A percentile compares a stretch with the other conserved stretches of the same genome.
Conservation (phyloP, 306 rosid species). For the Calophaca sinica region DNA sequence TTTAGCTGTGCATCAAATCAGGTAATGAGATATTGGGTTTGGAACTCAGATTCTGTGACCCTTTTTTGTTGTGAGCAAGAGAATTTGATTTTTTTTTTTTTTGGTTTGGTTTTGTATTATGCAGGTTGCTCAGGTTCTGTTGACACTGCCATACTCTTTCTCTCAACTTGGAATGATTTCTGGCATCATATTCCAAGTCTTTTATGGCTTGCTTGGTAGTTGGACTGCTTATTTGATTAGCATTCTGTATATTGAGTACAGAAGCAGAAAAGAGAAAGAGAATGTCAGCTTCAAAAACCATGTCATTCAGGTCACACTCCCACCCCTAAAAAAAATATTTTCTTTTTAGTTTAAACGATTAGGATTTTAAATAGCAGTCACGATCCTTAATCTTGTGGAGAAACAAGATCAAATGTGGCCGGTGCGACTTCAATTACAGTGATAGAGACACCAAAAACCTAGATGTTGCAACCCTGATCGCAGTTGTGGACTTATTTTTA, state of each 20-base stretch:
- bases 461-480: too few species aligned
- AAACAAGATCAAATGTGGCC: too few species aligned
- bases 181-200: constrained; percentile 79
- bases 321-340: too few species aligned
- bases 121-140: constrained; percentile 96
- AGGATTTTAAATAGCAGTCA: too few species aligned
- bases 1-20: constrained; percentile 97
- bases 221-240: constrained; percentile 98
- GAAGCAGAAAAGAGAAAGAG: constrained; percentile 87
- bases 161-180: constrained; percentile 89
- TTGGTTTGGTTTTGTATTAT: constrained; percentile 17
- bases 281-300: constrained; percentile 95
- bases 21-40: constrained; percentile 50
- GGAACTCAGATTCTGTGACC: constrained; percentile 19
- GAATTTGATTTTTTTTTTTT: constrained; percentile 4
- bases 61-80: not conserved
- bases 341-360: too few species aligned
- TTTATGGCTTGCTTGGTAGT: constrained; percentile 90
- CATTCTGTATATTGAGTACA: constrained; percentile 84
- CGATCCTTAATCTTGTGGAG: too few species aligned
- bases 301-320: constrained; percentile 78
- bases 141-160: constrained; percentile 89
- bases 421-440: too few species aligned
- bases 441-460: too few species aligned
- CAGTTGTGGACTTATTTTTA: too few species aligned